Evolutionary conservation across 495 filamentous ascomycete genomes (phyloP).

Genomic region (Aspergillus cristatus): DNA sequence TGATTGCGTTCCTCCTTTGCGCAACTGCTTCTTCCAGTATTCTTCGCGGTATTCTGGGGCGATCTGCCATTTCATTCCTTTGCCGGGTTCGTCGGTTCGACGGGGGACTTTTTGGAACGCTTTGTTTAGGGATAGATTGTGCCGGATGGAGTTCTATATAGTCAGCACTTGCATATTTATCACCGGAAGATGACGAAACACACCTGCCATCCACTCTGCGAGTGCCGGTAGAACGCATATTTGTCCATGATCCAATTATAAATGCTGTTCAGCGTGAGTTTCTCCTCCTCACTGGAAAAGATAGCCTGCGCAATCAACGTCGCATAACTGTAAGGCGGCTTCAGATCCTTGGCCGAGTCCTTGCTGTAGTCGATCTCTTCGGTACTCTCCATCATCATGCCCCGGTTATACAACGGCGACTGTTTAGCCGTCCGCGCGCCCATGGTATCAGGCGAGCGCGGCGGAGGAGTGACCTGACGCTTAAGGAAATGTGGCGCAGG

Average conservation of each 20-base stretch:
- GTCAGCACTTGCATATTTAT: neutral
- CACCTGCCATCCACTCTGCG: slow-evolving; percentile 86
- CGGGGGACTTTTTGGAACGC: slow-evolving; percentile 86
- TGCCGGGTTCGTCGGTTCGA: slow-evolving; percentile 88
- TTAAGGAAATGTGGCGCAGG: slow-evolving; percentile 62
- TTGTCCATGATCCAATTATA: slow-evolving; percentile 83
- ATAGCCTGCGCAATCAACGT: slow-evolving; percentile 95
- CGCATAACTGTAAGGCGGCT: slow-evolving; percentile 94
- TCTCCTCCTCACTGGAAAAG: slow-evolving; percentile 70
- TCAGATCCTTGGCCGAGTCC: slow-evolving; percentile 76
- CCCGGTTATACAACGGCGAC: slow-evolving; percentile 51
- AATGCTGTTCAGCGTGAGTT: slow-evolving; percentile 79
- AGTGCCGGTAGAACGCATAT: slow-evolving; percentile 85
- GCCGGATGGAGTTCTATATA: slow-evolving; percentile 76
- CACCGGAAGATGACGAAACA: too few relatives aligned
- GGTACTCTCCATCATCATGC: slow-evolving; percentile 63
- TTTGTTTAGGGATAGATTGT: slow-evolving; percentile 91
- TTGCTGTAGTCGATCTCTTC: slow-evolving; percentile 79
- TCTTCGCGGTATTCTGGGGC: slow-evolving; percentile 71
- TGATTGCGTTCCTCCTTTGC: slow-evolving; percentile 37
- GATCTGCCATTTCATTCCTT: slow-evolving; percentile 98
- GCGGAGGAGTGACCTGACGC: slow-evolving; percentile 59
- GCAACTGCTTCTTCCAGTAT: slow-evolving; percentile 50
- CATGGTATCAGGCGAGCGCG: slow-evolving; percentile 36
- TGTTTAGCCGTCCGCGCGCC: slow-evolving; percentile 45